Conservation (phyloP, 331 rosid species). For the Prunus yedoensis region DNA sequence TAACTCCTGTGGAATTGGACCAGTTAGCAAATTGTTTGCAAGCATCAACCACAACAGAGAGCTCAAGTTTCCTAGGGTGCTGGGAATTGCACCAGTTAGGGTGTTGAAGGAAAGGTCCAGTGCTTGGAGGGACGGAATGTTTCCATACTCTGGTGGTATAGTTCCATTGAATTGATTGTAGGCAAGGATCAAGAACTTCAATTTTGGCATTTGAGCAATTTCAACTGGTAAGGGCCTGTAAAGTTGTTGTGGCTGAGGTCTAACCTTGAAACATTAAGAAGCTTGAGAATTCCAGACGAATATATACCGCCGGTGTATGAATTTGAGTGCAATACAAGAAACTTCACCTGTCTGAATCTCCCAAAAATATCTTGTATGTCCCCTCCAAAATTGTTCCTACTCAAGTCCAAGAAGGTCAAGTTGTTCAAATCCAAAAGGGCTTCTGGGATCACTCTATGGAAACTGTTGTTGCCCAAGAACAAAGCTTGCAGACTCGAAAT, state of each 20-base stretch:
- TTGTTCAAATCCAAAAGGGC: constrained; percentile 51
- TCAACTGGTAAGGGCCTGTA: constrained; percentile 77
- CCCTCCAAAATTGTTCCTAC: constrained; percentile 64
- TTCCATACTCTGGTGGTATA: constrained; percentile 66
- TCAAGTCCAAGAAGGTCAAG: constrained; percentile 82
- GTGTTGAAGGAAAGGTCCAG: constrained; percentile 76
- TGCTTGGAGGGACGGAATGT: constrained; percentile 60
- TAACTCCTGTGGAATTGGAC: constrained; percentile 69
- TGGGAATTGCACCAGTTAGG: constrained; percentile 73
- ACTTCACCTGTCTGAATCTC: constrained; percentile 53
- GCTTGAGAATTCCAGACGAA: constrained; percentile 66
- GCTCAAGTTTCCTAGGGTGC: constrained; percentile 64
- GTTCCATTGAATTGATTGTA: constrained; percentile 63
- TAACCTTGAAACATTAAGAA: constrained; percentile 54
- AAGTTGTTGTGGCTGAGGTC: constrained; percentile 73
- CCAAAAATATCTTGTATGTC: constrained; percentile 75
- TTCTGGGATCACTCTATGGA: constrained; percentile 60
- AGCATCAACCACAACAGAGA: constrained; percentile 94
- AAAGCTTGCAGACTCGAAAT: constrained; percentile 51
- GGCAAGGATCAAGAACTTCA: constrained; percentile 62
- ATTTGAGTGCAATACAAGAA: constrained; percentile 69
- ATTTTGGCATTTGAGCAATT: constrained; percentile 56
- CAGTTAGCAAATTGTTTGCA: constrained; percentile 63
- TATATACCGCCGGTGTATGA: constrained; percentile 60
- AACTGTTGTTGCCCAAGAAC: constrained; percentile 73